Conservation (phyloP, 345 rosid species). For the Alliaria petiolata region DNA sequence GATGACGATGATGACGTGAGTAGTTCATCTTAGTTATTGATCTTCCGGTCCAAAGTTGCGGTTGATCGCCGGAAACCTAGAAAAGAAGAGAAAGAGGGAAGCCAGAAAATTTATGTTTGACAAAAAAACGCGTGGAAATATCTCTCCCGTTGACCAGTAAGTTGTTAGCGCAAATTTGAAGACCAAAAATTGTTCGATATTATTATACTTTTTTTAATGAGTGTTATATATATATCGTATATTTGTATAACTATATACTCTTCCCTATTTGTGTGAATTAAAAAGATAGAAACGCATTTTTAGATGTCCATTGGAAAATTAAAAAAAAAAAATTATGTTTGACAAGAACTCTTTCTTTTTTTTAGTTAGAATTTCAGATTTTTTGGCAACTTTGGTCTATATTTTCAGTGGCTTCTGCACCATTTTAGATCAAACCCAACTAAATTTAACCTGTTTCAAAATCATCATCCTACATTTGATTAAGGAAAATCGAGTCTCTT, state of each 20-base stretch:
- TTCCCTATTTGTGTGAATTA: no score
- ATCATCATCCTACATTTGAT: no score
- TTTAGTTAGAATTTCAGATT: neutral
- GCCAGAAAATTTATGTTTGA: neutral
- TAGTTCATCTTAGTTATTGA: constrained; percentile 2
- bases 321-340: neutral
- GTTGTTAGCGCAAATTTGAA: neutral
- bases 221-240: neutral
- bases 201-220: neutral
- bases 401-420: no score
- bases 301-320: neutral
- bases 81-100: neutral
- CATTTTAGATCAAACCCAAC: no score
- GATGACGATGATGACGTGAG: neutral
- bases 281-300: no score
- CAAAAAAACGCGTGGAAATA: neutral
- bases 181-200: constrained; percentile 7
- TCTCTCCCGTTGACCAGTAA: neutral
- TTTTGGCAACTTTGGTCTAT: neutral
- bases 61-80: neutral
- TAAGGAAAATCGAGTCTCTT: no score
- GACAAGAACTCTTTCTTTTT: no score
- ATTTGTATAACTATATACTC: constrained; percentile 5
- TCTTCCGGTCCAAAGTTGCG: neutral
- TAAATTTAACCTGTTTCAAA: no score